phyloP scores from a whole-genome alignment of 2,329 filamentous ascomycete species.

The Epichloe gansuensis region DNA sequence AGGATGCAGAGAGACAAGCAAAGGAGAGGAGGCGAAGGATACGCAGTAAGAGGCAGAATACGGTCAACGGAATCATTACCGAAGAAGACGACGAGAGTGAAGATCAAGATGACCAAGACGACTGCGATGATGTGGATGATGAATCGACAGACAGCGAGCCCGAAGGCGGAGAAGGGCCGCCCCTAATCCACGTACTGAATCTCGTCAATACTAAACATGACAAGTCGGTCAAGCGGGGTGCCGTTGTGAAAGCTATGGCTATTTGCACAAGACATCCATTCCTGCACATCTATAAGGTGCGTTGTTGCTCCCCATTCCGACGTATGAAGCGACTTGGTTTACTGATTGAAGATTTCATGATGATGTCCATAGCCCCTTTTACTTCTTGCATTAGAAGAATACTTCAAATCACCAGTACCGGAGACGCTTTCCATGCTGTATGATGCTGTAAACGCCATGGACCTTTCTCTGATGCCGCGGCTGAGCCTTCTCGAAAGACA shows the following conservation, averaged over 20 bases:
- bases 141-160: constrained; percentile 48
- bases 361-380: constrained; percentile 56
- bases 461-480: constrained; percentile 81
- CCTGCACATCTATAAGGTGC: constrained; percentile 92
- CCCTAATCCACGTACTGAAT: constrained; percentile 92
- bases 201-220: constrained; percentile 97
- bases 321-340: neutral
- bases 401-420: constrained; percentile 81
- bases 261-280: constrained; percentile 97
- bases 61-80: constrained; percentile 33
- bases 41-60: constrained; percentile 40
- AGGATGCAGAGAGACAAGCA: constrained; percentile 54
- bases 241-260: constrained; percentile 95
- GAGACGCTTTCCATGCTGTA: constrained; percentile 84
- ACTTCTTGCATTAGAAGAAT: constrained; percentile 84
- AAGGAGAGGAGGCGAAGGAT: constrained; percentile 39
- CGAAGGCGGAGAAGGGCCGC: constrained; percentile 68
- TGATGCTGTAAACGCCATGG: constrained; percentile 90
- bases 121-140: constrained; percentile 38
- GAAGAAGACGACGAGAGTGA: constrained; percentile 29
- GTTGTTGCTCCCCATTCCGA: constrained; percentile 11
- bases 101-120: constrained; percentile 37
- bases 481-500: constrained; percentile 73
- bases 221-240: constrained; percentile 81
- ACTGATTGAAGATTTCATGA: neutral